Evolutionary conservation across 2,329 filamentous ascomycete species (phyloP).

Genomic region (Aureobasidium lini): DNA sequence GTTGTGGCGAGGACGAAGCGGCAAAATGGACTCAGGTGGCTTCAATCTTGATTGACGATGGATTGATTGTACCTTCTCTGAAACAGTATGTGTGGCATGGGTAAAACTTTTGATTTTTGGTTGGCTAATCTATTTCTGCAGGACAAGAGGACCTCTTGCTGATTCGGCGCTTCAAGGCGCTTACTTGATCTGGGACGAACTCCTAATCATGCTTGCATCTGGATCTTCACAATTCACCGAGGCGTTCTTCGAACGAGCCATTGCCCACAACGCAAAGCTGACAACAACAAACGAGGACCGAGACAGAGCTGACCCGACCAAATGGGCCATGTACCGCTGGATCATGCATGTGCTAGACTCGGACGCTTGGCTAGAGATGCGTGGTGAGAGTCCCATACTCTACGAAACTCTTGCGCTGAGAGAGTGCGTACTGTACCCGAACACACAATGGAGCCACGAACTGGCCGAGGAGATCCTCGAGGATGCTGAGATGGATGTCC

Average conservation of each 20-base stretch:
- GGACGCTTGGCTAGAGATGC: constrained; percentile 28
- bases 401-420: constrained; percentile 13
- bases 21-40: constrained; percentile 9
- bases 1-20: background rate
- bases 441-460: constrained; percentile 30
- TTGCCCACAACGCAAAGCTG: background rate
- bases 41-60: constrained; percentile 29
- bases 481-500: constrained; percentile 3
- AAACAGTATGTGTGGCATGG: constrained; percentile 22
- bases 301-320: constrained; percentile 27
- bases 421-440: constrained; percentile 30
- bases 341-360: constrained; percentile 38
- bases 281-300: constrained; percentile 13
- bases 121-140: constrained; percentile 12
- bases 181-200: constrained; percentile 37
- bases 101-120: background rate
- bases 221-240: constrained; percentile 6
- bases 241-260: constrained; percentile 10
- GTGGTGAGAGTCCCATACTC: constrained; percentile 17
- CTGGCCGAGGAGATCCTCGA: constrained; percentile 21
- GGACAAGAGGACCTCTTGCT: constrained; percentile 13
- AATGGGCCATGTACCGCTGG: constrained; percentile 40
- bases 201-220: constrained; percentile 23
- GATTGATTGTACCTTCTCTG: constrained; percentile 30
- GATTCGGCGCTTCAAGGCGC: constrained; percentile 32